Percentiles rank a stretch among this genome's conserved stretches.
These are phyloP conservation scores for Acacia pycnantha DNA, from an alignment of 331 rosid genomes.

Conservation along the genomic window DNA sequence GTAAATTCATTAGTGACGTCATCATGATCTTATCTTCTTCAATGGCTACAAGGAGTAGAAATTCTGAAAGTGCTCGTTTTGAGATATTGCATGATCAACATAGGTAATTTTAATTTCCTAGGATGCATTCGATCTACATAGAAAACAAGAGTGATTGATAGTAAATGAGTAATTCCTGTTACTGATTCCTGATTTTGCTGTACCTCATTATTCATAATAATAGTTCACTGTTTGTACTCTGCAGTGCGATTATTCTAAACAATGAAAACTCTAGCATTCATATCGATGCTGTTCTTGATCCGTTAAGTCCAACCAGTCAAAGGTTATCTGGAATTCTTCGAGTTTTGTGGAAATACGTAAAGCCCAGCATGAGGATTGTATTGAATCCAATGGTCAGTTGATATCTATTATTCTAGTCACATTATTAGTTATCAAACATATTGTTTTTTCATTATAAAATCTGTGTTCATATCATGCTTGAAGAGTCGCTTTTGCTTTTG, in stretches of 20 bases:
- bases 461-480: neutral
- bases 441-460: neutral
- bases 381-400: constrained; percentile 91
- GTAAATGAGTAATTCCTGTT: constrained; percentile 9
- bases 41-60: constrained; percentile 84
- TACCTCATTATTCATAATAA: constrained; percentile 25
- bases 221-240: constrained; percentile 32
- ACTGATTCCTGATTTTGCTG: constrained; percentile 11
- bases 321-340: constrained; percentile 87
- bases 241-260: constrained; percentile 81
- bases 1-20: constrained; percentile 90
- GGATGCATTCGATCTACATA: constrained; percentile 6
- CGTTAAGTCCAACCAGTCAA: constrained; percentile 90
- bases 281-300: constrained; percentile 94
- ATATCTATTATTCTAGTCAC: constrained; percentile 16
- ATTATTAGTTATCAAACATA: neutral
- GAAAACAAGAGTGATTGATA: neutral
- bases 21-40: constrained; percentile 80
- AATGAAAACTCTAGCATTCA: constrained; percentile 78
- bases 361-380: constrained; percentile 96
- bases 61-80: constrained; percentile 85
- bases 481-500: neutral
- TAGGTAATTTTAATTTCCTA: constrained; percentile 49
- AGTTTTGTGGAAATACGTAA: constrained; percentile 71
- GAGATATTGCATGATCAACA: constrained; percentile 73